Base-by-base conservation (phyloP, 768 basidiomycete species). In the Pilatotrama ljubarskyi region DNA sequence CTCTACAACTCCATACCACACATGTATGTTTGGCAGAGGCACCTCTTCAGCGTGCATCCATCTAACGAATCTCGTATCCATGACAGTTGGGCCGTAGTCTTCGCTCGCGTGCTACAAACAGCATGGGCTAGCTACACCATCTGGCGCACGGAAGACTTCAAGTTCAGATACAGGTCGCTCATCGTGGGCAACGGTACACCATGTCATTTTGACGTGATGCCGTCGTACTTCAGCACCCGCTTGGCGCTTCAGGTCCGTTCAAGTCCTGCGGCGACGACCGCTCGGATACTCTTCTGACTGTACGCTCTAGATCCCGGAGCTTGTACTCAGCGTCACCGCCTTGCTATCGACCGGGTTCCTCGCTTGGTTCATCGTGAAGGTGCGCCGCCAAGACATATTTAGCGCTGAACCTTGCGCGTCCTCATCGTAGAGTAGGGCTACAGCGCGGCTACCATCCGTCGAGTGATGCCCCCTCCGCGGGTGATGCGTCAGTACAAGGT, bases 1-100 rank as follows among this genome's bases (percentile, higher is more conserved):
- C 60, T 79, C 17, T 75, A 75, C 37, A 79, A 82, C 57, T 84
- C 83, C 1, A 77, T 83, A 2, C 81, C 85, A 17, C 84, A 85
- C 64, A 69, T 80, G 83, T 84, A 62, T 55, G 79, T 66, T 15
- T 20, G 11, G 35, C 8, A 5, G 4, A 25, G 29, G 26, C 22
- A 11, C 11, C 11, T 15, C 2, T 1, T 18, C 42, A 25, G 22
- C 42, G 7, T 18, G 11, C 5, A 1, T 6, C 11, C 40, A 18
- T 13, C 37, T 55, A 25, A 50, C 15, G 36, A 9, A 11, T 40
- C 14, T 42, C 41, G 20, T 49, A 46, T n/a, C 6, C 8, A 46
- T 13, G 40, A 46, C 38, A 84, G 83, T 5, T 67, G 84, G 24
- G 79, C 84, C 0, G 80, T 80, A 3, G 65, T 83, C 5, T 74